Evolutionary conservation across 2,329 filamentous ascomycete genomes (phyloP).

Genomic region (Gremmenia infestans): DNA sequence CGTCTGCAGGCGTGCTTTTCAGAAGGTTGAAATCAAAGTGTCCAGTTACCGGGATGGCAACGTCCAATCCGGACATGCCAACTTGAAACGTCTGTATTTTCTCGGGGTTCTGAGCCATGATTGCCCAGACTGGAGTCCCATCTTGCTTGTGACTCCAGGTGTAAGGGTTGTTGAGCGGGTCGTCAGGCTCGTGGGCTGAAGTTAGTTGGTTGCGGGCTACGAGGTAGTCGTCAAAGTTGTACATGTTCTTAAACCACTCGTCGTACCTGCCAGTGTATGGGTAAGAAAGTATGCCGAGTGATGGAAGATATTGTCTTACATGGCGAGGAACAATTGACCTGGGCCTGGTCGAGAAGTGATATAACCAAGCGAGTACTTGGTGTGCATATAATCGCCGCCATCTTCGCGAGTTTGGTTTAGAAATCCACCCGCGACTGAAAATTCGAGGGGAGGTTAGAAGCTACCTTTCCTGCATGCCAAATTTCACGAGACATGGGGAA

Average conservation of each 20-base stretch:
- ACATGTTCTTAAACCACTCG: slow-evolving; percentile 33
- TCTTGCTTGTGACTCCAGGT: slow-evolving; percentile 31
- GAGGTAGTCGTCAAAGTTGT: slow-evolving; percentile 34
- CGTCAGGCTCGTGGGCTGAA: slow-evolving; percentile 26
- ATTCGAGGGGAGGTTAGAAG: not conserved
- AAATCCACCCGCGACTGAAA: slow-evolving; percentile 29
- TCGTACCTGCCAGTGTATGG: slow-evolving; percentile 27
- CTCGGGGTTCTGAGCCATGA: slow-evolving; percentile 32
- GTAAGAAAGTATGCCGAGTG: not conserved
- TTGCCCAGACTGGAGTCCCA: slow-evolving; percentile 32
- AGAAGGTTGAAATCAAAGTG: slow-evolving; percentile 32
- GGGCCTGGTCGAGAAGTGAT: slow-evolving; percentile 26
- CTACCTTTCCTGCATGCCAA: not conserved
- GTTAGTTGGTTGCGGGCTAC: slow-evolving; percentile 19
- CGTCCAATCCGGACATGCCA: slow-evolving; percentile 32
- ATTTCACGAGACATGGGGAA: not conserved
- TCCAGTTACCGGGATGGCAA: slow-evolving; percentile 31
- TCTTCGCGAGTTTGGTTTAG: slow-evolving; percentile 27
- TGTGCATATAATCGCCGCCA: slow-evolving; percentile 30
- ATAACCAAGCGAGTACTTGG: slow-evolving; percentile 31
- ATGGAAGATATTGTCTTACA: slow-evolving; percentile 13
- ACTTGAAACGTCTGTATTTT: slow-evolving; percentile 30
- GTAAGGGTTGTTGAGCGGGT: slow-evolving; percentile 28
- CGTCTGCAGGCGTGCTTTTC: slow-evolving; percentile 14
- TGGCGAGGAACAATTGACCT: slow-evolving; percentile 31